Percentiles rank a stretch among this genome's conserved stretches.
Evolutionary conservation across 306 rosid species (phyloP).

Genomic region (Malus domestica): ASM211411v1 NC_041798.1:41551501-41552000

Average conservation of each 20-base stretch:
- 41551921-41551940: background rate
- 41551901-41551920: background rate
- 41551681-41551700: too few species aligned
- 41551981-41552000: background rate
- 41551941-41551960: too few species aligned
- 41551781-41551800: background rate
- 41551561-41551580: too few species aligned
- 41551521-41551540: background rate
- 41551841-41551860: background rate
- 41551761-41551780: background rate
- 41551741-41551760: background rate
- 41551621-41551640: too few species aligned
- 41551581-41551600: too few species aligned
- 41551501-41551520: background rate
- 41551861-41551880: too few species aligned
- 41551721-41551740: background rate
- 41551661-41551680: accelerated
- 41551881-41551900: background rate
- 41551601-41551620: too few species aligned
- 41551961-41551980: background rate
- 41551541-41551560: too few species aligned
- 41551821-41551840: background rate
- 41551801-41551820: background rate
- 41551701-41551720: background rate
- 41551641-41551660: too few species aligned